Conservation (phyloP, 108 stramenopile species). For the Cyclotella choctawhatcheeana region DNA sequence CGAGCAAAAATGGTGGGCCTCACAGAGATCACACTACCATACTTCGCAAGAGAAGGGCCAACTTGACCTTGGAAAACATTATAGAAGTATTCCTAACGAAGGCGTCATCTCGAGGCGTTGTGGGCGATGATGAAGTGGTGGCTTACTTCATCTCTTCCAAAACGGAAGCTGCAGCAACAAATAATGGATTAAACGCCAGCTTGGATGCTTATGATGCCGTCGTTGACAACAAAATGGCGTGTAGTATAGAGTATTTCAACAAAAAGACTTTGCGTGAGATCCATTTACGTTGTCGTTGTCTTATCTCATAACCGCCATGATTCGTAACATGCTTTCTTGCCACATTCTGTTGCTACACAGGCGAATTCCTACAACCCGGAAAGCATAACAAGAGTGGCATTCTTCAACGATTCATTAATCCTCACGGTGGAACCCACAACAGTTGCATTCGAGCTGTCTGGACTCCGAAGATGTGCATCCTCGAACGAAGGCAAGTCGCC, state of each 20-base stretch:
- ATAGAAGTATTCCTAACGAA: constrained; percentile 82
- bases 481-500: constrained; percentile 50
- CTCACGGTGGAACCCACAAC: constrained; percentile 62
- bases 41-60: constrained; percentile 77
- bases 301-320: too few species aligned
- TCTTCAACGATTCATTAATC: constrained; percentile 82
- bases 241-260: constrained; percentile 85
- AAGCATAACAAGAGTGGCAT: constrained; percentile 80
- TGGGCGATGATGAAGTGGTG: constrained; percentile 63
- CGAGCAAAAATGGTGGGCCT: constrained; percentile 59
- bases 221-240: constrained; percentile 24
- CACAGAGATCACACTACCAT: constrained; percentile 52
- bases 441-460: constrained; percentile 75
- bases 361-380: constrained; percentile 70
- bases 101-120: constrained; percentile 22
- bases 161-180: constrained; percentile 18
- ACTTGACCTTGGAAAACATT: constrained; percentile 84
- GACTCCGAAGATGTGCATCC: constrained; percentile 85
- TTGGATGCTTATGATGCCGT: constrained; percentile 15
- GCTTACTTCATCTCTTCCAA: constrained; percentile 75
- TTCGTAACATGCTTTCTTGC: constrained; percentile 4
- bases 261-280: constrained; percentile 52
- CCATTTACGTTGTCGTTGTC: background rate
- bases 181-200: constrained; percentile 10
- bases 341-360: constrained; percentile 5